A percentile compares a stretch with the other conserved stretches of the same genome.
phyloP scores from a whole-genome alignment of 176 grass and related monocot genomes.

The Aegilops umbellulata region DNA sequence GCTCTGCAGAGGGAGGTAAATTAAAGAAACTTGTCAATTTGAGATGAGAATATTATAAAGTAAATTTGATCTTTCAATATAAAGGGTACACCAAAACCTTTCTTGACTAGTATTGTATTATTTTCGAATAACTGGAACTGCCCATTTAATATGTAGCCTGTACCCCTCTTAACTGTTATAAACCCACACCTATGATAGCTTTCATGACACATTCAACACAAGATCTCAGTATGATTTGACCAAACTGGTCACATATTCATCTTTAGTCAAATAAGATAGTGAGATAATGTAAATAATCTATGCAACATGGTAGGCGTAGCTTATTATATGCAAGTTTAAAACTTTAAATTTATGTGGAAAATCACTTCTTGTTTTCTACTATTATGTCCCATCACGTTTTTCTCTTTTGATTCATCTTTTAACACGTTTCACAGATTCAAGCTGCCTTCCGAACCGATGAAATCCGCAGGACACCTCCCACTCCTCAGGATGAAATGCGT shows the following conservation, averaged over 20 bases:
- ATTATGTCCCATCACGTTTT: not conserved
- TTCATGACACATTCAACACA: not conserved
- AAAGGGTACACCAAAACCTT: slow-evolving; percentile 10
- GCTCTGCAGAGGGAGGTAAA: slow-evolving; percentile 96
- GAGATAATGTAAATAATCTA: not conserved
- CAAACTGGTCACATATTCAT: not conserved
- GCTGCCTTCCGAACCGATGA: slow-evolving; percentile 98
- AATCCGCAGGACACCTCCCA: slow-evolving; percentile 83
- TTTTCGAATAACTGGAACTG: not conserved
- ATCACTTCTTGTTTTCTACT: not conserved
- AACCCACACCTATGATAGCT: not conserved
- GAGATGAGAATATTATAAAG: not conserved
- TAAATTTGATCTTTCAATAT: not conserved
- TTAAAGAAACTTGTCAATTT: slow-evolving; percentile 5
- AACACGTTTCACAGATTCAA: slow-evolving; percentile 60
- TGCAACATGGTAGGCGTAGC: too few relatives aligned
- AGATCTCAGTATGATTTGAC: not conserved
- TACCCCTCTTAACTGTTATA: not conserved
- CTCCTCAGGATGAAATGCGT: slow-evolving; percentile 99
- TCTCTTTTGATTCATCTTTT: slow-evolving; percentile 27
- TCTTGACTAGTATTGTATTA: not conserved
- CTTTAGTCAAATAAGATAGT: slow-evolving; percentile 16
- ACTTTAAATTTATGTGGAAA: not conserved
- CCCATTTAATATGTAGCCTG: too few relatives aligned
- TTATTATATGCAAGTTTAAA: not conserved